Evolutionary conservation across 768 basidiomycete species (phyloP), one percentile per base, ranked within the genome.

Genomic region (Peribolospora baueri): DNA sequence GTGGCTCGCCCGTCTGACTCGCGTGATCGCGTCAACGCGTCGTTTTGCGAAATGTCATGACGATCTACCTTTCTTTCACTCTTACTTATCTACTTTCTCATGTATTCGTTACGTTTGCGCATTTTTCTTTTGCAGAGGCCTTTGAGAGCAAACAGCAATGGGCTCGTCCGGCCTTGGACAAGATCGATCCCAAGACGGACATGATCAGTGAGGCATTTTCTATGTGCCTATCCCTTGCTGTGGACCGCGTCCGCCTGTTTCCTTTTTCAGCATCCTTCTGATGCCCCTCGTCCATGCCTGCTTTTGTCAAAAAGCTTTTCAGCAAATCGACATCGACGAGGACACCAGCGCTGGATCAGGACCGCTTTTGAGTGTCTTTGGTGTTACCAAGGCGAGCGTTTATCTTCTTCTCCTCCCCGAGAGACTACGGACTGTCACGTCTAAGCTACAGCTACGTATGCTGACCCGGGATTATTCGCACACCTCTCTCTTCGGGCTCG

Each of bases 321-420:
- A 98, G 66, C 93, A 97, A 67, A 90, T 91, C 56, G 93, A 97
- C 59, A 74, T 97, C 6, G 86, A 91, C 59, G 75, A 80, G 55
- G 73, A 75, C 49, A 66, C 72, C 7, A 72, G 72, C 37, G 69
- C 79, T 9, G 68, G 68, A 4, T 74, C 75, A 41, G 61, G 78
- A 11, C 68, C 71, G 1, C 62, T 63, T 10, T 59, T 74, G 39
- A 74, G 87, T 51, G 78, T 95, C 72, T 97, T 80, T 66, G 93
- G 93, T 43, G 82, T 95, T 6, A 95, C 87, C 2, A 73, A 88
- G 72, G 87, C 83, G 52, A 46, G 67, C 57, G 4, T 53, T 41
- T 52, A 54, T 42, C 41, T 6, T 13, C 9, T 10, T 3, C 9
- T 2, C 13, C 1, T 48, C 25, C 5, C 41, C 37, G 11, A 13